phyloP scores from a whole-genome alignment of 1,284 basidiomycete genomes.

The Ceraceosorus guamensis region DNA sequence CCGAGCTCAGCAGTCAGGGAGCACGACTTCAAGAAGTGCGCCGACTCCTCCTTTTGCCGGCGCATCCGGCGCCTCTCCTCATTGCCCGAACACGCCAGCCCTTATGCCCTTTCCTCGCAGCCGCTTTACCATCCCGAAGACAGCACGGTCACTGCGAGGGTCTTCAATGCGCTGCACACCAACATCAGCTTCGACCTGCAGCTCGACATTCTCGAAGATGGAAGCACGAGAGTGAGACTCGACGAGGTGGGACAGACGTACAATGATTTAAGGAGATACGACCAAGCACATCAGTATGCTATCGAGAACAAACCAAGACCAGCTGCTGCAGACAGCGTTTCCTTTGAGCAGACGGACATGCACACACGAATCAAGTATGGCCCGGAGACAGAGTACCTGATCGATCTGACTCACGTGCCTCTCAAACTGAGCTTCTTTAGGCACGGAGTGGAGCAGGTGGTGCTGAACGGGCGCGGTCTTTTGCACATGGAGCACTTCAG shows the following conservation, averaged over 20 bases:
- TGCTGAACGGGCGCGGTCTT: conserved; percentile 80
- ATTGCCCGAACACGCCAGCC: conserved; percentile 12
- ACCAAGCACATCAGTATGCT: conserved; percentile 37
- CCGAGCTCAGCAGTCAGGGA: conserved; percentile 12
- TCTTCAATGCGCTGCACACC: conserved; percentile 39
- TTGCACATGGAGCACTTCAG: conserved; percentile 95
- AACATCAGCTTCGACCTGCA: conserved; percentile 31
- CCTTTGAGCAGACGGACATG: not conserved
- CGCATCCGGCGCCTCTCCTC: conserved; percentile 37
- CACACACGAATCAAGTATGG: conserved; percentile 1
- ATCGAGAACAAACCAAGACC: conserved; percentile 20
- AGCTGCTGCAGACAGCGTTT: not conserved
- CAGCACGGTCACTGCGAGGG: conserved; percentile 16
- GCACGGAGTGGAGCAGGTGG: conserved; percentile 67
- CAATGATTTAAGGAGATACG: conserved; percentile 36
- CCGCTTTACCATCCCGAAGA: conserved; percentile 7
- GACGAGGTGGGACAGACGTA: conserved; percentile 37
- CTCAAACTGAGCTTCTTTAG: conserved; percentile 54
- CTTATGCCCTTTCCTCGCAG: not conserved
- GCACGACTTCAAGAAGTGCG: conserved; percentile 44
- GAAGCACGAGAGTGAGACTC: conserved; percentile 36
- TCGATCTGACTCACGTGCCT: conserved; percentile 24
- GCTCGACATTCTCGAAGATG: conserved; percentile 38
- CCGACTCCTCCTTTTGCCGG: conserved; percentile 45
- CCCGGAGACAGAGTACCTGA: not conserved